A percentile compares a stretch with the other conserved stretches of the same genome.
These are phyloP conservation scores for Umbelopsis ramanniana DNA, from an alignment of 192 early-diverging fungal species.

Conservation along the genomic window DNA sequence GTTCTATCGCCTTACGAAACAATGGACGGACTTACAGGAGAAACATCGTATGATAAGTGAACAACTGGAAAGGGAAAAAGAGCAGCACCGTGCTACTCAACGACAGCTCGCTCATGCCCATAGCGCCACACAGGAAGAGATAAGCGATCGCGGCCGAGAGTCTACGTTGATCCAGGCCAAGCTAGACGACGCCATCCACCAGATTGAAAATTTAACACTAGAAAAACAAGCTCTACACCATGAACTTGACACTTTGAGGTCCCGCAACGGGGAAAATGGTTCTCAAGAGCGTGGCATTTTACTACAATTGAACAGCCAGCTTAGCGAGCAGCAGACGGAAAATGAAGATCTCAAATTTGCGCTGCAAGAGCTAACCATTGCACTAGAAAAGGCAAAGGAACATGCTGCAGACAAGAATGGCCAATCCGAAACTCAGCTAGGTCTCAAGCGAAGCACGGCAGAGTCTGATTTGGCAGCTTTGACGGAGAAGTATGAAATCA, in stretches of 20 bases:
- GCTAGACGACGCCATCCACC: neutral
- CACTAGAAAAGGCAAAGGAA: constrained; percentile 3
- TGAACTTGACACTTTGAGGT: neutral
- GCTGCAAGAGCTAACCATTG: constrained; percentile 5
- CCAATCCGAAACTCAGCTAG: neutral
- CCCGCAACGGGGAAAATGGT: neutral
- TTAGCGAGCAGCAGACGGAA: neutral
- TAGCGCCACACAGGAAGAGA: neutral
- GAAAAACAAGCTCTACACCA: neutral
- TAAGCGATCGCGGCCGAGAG: neutral
- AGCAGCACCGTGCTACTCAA: neutral
- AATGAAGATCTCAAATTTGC: neutral
- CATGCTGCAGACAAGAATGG: neutral
- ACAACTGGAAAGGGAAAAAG: constrained; percentile 6
- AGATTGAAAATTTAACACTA: neutral
- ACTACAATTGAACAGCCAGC: neutral
- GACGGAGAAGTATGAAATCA: too few relatives aligned
- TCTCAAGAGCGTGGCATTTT: too few relatives aligned
- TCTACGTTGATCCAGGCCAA: neutral
- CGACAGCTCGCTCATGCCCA: neutral
- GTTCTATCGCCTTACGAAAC: neutral
- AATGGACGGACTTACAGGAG: neutral
- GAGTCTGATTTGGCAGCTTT: neutral
- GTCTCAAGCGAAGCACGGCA: neutral
- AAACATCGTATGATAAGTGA: neutral